Conservation (phyloP, 2,329 filamentous ascomycete genomes). For the Fusarium denticulatum region DNA sequence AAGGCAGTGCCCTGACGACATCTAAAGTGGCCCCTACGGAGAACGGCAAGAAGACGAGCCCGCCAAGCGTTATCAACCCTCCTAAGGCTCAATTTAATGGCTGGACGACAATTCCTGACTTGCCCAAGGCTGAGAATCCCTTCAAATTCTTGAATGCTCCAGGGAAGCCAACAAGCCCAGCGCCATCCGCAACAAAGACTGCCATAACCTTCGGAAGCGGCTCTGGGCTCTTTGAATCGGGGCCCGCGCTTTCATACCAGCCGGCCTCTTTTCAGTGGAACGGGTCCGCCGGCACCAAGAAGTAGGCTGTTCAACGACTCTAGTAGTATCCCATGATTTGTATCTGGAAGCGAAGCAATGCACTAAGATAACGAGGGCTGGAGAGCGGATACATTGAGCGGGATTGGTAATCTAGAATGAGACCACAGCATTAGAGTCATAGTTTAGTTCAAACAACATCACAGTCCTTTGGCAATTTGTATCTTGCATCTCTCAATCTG, state of each 20-base stretch:
- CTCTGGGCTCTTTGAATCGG: not conserved
- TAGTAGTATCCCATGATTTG: not conserved
- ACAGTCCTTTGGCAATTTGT: not conserved
- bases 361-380: accelerated
- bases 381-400: not conserved
- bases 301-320: not conserved
- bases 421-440: not conserved
- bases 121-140: not conserved
- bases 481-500: not conserved
- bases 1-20: too few relatives aligned
- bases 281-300: not conserved
- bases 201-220: not conserved
- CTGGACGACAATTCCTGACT: not conserved
- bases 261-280: not conserved
- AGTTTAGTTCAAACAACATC: not conserved
- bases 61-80: not conserved
- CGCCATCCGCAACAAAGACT: not conserved
- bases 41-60: not conserved
- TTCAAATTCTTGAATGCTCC: not conserved
- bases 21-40: not conserved
- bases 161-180: not conserved
- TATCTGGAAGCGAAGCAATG: not conserved
- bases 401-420: not conserved
- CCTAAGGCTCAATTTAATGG: not conserved
- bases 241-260: not conserved